Evolutionary conservation across 2,329 filamentous ascomycete species (phyloP).

Genomic region (Pseudocercospora vitis): DNA sequence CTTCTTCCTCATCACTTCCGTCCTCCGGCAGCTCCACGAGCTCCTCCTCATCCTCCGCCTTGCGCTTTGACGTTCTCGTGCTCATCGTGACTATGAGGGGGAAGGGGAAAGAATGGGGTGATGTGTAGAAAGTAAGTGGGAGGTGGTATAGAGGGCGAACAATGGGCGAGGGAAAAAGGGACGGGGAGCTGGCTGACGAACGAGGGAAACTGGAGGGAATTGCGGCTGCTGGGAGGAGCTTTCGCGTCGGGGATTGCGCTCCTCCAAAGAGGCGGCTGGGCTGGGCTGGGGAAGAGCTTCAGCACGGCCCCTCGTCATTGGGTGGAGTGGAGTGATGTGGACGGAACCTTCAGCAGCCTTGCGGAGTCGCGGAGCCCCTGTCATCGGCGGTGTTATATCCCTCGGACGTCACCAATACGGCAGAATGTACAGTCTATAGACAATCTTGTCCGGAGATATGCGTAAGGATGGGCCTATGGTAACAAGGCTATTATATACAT

Average conservation of each 20-base stretch:
- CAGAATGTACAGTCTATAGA: no score
- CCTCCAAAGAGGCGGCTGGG: background rate
- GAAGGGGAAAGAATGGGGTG: background rate
- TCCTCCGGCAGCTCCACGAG: constrained; percentile 46
- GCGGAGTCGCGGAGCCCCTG: background rate
- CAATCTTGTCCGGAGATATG: no score
- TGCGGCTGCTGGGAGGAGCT: no score
- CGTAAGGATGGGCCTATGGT: no score
- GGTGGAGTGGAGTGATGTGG: background rate
- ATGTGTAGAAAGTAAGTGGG: background rate
- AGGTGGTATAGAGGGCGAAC: no score
- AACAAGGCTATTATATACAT: no score
- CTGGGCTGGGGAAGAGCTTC: background rate
- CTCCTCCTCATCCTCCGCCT: constrained; percentile 44
- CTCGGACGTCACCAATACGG: no score
- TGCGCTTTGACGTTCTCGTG: constrained; percentile 46
- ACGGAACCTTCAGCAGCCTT: no score
- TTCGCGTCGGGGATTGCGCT: background rate
- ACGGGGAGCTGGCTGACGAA: background rate
- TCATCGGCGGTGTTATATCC: background rate
- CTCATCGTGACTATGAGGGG: constrained; percentile 39
- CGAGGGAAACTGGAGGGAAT: background rate
- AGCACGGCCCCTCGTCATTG: constrained; percentile 1
- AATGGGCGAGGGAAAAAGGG: background rate
- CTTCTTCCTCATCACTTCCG: constrained; percentile 36